A percentile compares a stretch with the other conserved stretches of the same genome.
These are phyloP conservation scores for Apiospora saccharicola DNA, from an alignment of 2,329 filamentous ascomycete genomes.

Conservation along the genomic window DNA sequence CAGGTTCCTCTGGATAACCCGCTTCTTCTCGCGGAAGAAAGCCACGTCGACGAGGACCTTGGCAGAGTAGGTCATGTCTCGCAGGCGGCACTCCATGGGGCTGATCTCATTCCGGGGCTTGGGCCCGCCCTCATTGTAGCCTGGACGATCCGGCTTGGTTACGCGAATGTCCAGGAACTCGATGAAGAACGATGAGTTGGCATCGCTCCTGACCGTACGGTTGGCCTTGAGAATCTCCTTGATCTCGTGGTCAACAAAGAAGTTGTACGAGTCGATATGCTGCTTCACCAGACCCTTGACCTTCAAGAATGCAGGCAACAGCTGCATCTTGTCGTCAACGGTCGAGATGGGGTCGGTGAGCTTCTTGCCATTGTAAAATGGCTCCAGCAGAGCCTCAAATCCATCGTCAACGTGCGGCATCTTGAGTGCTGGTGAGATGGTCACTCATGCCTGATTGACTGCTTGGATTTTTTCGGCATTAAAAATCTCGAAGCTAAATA, in stretches of 20 bases:
- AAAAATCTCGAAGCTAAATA: constrained; percentile 11
- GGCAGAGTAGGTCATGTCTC: constrained; percentile 97
- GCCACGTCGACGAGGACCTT: constrained; percentile 93
- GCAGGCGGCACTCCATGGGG: constrained; percentile 93
- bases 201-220: constrained; percentile 86
- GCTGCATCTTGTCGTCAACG: constrained; percentile 91
- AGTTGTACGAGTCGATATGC: constrained; percentile 98
- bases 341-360: constrained; percentile 70
- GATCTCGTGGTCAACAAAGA: constrained; percentile 95
- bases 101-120: constrained; percentile 69
- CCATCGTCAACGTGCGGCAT: constrained; percentile 59
- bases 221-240: constrained; percentile 97
- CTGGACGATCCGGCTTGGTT: constrained; percentile 79
- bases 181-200: constrained; percentile 91
- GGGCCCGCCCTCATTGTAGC: constrained; percentile 71
- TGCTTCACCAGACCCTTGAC: constrained; percentile 97
- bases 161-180: constrained; percentile 94
- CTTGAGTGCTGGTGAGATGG: not conserved
- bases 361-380: constrained; percentile 73
- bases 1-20: constrained; percentile 77
- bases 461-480: constrained; percentile 20
- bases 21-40: constrained; percentile 82
- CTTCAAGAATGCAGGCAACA: constrained; percentile 96
- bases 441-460: not conserved
- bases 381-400: constrained; percentile 71